Conservation (phyloP, 306 rosid genomes). For the Morella rubra region DNA sequence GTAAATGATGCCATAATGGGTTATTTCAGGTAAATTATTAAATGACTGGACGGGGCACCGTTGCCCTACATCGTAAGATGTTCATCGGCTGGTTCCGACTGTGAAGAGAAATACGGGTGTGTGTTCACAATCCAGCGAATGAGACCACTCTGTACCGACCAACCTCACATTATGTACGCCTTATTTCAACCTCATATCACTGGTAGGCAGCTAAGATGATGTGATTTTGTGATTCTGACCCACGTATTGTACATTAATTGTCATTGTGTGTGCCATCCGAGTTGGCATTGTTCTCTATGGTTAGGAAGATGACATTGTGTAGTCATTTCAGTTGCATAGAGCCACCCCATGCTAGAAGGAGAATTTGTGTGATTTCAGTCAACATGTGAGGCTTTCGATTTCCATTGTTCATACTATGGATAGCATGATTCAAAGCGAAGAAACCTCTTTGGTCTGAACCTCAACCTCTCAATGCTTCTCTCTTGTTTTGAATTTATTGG, state of each 20-base stretch:
- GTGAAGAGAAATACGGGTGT: no score
- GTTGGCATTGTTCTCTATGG: no score
- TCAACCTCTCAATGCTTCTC: constrained; percentile 15
- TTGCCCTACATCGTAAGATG: no score
- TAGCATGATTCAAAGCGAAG: not conserved
- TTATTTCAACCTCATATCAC: not conserved
- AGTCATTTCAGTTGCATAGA: no score
- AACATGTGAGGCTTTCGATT: no score
- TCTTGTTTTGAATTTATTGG: constrained; percentile 3
- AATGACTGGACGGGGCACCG: not conserved
- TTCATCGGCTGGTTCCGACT: no score
- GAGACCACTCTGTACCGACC: not conserved
- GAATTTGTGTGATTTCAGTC: no score
- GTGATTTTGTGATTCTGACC: not conserved
- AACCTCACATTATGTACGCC: not conserved
- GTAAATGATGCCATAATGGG: constrained; percentile 11
- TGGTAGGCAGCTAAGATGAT: not conserved
- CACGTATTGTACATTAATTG: no score
- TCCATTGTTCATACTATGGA: not conserved
- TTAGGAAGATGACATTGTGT: no score
- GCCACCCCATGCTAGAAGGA: no score
- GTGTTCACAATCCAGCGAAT: not conserved
- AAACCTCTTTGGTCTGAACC: constrained; percentile 20
- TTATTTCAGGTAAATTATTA: constrained; percentile 19
- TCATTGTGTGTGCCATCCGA: no score